Base-by-base conservation (phyloP, 2,329 filamentous ascomycete species). In the Drechmeria coniospora region DNA sequence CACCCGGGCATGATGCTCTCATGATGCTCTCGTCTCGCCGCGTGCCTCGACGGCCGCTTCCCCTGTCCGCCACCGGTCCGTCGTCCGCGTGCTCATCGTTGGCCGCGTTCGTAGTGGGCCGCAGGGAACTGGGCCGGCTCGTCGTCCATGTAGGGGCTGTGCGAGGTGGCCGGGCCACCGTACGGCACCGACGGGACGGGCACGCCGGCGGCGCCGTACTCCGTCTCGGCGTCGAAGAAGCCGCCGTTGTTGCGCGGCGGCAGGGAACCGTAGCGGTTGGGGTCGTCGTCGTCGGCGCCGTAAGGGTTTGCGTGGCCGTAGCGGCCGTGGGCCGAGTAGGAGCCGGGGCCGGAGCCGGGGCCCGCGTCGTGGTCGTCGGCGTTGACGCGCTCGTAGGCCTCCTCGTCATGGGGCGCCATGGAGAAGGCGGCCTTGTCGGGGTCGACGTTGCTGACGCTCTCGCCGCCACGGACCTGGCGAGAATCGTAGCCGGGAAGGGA, bases 391-490 rank as follows among this genome's bases (percentile, higher is more conserved):
- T 71, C 67, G 42, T 77, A 77, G 23, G 67, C 63, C 43, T 76
- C 72, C 37, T 77, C 72, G 40, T 72, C 70, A 43, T 73, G 66
- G n/a, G 69, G 68, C 10, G 68, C 68, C 50, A 72, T 74, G 31
- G 69, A 74, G 53, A 78, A 78, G 33, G 72, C 72, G 16, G 72
- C 71, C 56, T 76, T 76, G 49, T 78, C 72, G 1, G 73, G 73
- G 45, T 77, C 73, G 39, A 75, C 75, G 53, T 68, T 66, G 39
- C 58, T 51, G n/a, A n/a, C n/a, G 33, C 33, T 39, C 37, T 48
- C 50, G 34, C 45, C 45, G 33, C 46, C 46, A 27, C 57, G 51
- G 29, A 59, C 40, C 42, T 55, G 48, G 42, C 46, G 55, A 37
- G 56, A 57, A 41, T 71, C 68, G 46, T 74, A 74, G 32, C 72